Base-by-base conservation (phyloP, 1,284 basidiomycete species). In the Irpex sp. region DNA sequence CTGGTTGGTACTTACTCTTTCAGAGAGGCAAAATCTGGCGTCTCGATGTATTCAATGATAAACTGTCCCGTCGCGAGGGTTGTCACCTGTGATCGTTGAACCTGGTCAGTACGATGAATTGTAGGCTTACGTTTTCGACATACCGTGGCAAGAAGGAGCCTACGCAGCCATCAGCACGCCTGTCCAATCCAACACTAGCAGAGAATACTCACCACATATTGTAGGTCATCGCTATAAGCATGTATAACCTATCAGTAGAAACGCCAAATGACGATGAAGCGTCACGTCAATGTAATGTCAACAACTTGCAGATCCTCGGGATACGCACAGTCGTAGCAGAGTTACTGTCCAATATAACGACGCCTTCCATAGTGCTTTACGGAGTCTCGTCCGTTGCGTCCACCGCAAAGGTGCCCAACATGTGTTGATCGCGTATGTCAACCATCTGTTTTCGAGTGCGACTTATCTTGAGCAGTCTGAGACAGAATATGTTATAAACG, bases 151-250 rank as follows among this genome's bases (percentile, higher is more conserved):
- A 83, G 63, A 48, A 89, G 80, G n/a, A 87, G 72, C 56, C 87
- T 88, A 65, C 5, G 11, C 5, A 59, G 44, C 3, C 5, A 34
- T 59, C 38, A 61, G 55, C 17, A 47, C 4, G 6, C 54, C 13
- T 38, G 19, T 9, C n/a, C 47, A 4, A 34, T 21, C 49, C 11
- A 15, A 5, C 21, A 34, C 36, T 52, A 36, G 40, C 17, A 40
- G 21, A 38, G 19, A 17, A 31, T n/a, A 77, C 88, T 75, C 70
- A 89, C 87, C 85, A 83, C 31, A 84, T 64, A 63, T 88, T 83
- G 67, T 87, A 84, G 21, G 86, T 83, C 88, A 90, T 90, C 13
- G 85, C 81, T 63, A 87, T 76, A 15, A 91, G 80, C 88, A 91
- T 90, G 70, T 91, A 91, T 63, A 82, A 73, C 65, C 88, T 89